Conservation (phyloP, 805 yeast genomes). For the Candida coleopterorum region DNA sequence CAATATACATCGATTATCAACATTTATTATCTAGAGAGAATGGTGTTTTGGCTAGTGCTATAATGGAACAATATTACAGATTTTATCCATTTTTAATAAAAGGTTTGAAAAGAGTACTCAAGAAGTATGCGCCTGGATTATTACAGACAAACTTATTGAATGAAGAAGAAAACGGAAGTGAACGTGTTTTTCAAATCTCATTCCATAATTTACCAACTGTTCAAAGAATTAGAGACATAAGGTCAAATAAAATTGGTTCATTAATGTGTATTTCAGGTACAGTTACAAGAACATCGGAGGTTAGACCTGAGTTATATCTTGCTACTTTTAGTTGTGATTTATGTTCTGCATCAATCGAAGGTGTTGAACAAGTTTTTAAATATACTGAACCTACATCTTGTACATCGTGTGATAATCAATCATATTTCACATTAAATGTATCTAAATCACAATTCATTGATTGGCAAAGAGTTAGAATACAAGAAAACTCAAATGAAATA, state of each 20-base stretch:
- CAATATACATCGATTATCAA: constrained; percentile 80
- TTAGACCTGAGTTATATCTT: constrained; percentile 85
- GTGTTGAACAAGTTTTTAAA: constrained; percentile 87
- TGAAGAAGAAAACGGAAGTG: constrained; percentile 44
- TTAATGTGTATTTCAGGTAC: constrained; percentile 87
- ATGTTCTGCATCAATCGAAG: constrained; percentile 80
- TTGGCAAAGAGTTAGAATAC: constrained; percentile 95
- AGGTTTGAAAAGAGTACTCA: constrained; percentile 71
- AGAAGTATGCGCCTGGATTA: constrained; percentile 69
- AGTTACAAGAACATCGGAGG: constrained; percentile 93
- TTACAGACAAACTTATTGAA: constrained; percentile 39
- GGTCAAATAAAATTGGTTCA: constrained; percentile 85
- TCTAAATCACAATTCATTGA: constrained; percentile 84
- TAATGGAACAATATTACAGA: constrained; percentile 87
- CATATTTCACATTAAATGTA: constrained; percentile 79
- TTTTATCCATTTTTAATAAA: constrained; percentile 79
- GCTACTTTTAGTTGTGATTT: constrained; percentile 87
- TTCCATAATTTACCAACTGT: constrained; percentile 81
- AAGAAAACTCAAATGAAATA: constrained; percentile 92
- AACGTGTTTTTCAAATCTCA: constrained; percentile 82
- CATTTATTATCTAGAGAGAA: constrained; percentile 73
- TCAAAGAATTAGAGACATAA: constrained; percentile 81
- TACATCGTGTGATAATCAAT: constrained; percentile 83
- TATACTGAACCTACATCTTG: constrained; percentile 95
- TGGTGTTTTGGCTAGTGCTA: constrained; percentile 85